Base-by-base conservation (phyloP, 306 rosid genomes). In the Mimosa pudica region DNA sequence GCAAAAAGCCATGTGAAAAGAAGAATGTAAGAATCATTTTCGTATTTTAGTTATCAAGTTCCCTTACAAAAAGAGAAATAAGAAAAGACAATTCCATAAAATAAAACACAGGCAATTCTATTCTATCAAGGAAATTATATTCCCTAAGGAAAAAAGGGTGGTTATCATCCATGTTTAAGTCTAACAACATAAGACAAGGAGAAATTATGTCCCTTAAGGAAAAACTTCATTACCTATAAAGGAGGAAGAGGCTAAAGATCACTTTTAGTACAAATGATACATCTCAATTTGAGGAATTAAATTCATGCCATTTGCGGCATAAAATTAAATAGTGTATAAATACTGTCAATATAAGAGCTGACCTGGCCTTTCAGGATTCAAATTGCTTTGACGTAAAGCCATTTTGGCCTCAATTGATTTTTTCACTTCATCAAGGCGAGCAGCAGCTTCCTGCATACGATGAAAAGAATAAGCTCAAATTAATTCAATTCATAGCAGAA, bases 351-450 rank as follows among this genome's bases (percentile, higher is more conserved):
- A 62, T 62, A 20, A 45, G 14, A 63, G 42, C 97, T 81, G 77
- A 96, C 99, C 98, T 78, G 99, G 99, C 84, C 99, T 89, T 75
- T 91, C 99, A 6, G 97, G 97, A 85, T 91, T 96, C 90, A 91
- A 85, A 93, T 96, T 96, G 90, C 89, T 87, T 51, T 86, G 97
- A 13, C 99, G 98, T 75, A 93, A 90, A 76, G 90, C 85, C 90
- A 91, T 82, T 85, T 93, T 96, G 42, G 96, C 89, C 86, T 93
- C 96, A n/a, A 93, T 71, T 20, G 98, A 90, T 78, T 90, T 95
- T 79, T 91, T 93, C 20, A 95, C 77, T 85, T 95, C 99, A 88
- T 93, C 98, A 48, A 86, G 96, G 72, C 94, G 97, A 70, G 97
- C 97, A 81, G 60, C 94, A 62, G 93, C 92, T 86, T 91, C 99